Base-by-base conservation (phyloP, 2,329 filamentous ascomycete genomes). In the Diplodia corticola region DNA sequence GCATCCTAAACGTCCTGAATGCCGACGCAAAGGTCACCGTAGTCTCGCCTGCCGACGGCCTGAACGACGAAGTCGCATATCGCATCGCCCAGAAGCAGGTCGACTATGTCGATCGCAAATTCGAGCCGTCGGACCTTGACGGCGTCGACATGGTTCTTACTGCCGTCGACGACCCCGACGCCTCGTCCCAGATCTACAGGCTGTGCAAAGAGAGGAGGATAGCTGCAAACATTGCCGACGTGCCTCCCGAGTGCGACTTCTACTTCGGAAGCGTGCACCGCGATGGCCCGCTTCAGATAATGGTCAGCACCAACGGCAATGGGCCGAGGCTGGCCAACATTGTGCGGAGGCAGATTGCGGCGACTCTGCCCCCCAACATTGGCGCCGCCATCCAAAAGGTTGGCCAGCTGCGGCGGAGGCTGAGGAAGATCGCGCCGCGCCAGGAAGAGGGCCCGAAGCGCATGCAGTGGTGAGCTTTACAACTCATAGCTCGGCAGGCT, bases 231-330 rank as follows among this genome's bases (percentile, higher is more conserved):
- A 97, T 99, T 70, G 95, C 95, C 71, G 95, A 99, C 76, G 95
- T 99, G 3, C 95, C 95, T 0, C 86, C 92, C 0, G 95, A 99
- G 78, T 99, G 95, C 79, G 95, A 99, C 75, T 99, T 99, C 76
- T 99, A 97, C 83, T 99, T 99, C 80, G 95, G 95, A 69, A 95
- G 91, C 76, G 89, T 97, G 46, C 92, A 99, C 80, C 89, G 95
- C 60, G 95, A 99, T 77, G 95, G 95, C 0, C 95, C 95, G 5
- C 80, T 99, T 68, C 95, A 99, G 82, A 90, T 99, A 73, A 99
- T 99, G 95, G 94, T 99, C 72, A 96, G 91, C 81, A 99, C 95
- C 40, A 99, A 98, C 77, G 95, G 95, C 63, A 97, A 97, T 76
- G 95, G 95, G 0, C 95, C 95, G 0, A 89, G 94, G 75, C 81